phyloP scores from a whole-genome alignment of 2,329 filamentous ascomycete species.

The Microascus cirrosus region DNA sequence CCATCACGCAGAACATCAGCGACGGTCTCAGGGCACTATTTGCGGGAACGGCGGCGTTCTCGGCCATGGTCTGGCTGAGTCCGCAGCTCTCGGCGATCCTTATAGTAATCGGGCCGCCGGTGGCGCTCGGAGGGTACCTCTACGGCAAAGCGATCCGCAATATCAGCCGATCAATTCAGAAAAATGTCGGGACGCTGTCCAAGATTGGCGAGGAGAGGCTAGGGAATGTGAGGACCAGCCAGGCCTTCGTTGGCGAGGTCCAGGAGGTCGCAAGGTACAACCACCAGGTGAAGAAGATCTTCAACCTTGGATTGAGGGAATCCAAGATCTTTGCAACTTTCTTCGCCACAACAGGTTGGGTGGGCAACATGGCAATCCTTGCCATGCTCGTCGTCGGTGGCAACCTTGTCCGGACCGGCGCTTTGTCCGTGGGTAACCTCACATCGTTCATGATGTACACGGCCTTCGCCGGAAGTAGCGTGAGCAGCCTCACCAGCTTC shows the following conservation, averaged over 20 bases:
- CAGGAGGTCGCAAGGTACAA: slow-evolving; percentile 90
- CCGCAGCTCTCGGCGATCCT: slow-evolving; percentile 82
- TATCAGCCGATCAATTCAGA: slow-evolving; percentile 84
- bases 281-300: slow-evolving; percentile 82
- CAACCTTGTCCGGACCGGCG: slow-evolving; percentile 74
- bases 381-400: slow-evolving; percentile 84
- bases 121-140: slow-evolving; percentile 82
- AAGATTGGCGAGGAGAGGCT: slow-evolving; percentile 98
- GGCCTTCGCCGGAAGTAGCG: slow-evolving; percentile 70
- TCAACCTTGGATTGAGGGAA: slow-evolving; percentile 75
- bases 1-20: slow-evolving; percentile 93
- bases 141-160: slow-evolving; percentile 85
- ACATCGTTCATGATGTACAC: slow-evolving; percentile 99
- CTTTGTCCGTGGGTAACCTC: slow-evolving; percentile 82
- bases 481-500: slow-evolving; percentile 90
- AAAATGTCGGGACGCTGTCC: slow-evolving; percentile 81
- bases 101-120: slow-evolving; percentile 77
- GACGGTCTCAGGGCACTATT: slow-evolving; percentile 89
- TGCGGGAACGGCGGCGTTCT: slow-evolving; percentile 79
- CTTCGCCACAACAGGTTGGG: slow-evolving; percentile 76
- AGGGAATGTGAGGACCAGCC: slow-evolving; percentile 91
- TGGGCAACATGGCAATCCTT: slow-evolving; percentile 93
- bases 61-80: slow-evolving; percentile 92
- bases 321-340: slow-evolving; percentile 84
- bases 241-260: slow-evolving; percentile 89